Base-by-base conservation (phyloP, 179 eudicot genomes). In the Spinacia oleracea region DNA sequence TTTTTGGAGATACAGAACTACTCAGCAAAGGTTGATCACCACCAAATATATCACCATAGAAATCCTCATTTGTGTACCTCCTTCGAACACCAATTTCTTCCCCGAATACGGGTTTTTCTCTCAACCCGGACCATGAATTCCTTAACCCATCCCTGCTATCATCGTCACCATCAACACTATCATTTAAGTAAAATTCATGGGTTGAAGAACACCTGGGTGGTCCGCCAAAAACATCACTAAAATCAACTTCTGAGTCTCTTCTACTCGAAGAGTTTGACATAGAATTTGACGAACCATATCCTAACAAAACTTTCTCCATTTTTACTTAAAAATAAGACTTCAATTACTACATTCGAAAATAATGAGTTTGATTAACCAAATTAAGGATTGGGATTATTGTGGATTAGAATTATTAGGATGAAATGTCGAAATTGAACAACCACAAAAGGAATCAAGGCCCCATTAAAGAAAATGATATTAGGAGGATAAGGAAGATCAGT, bases 191-290 rank as follows among this genome's bases (percentile, higher is more conserved):
- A 43, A 75, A 87, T 62, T 90, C 96, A 25, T 84, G 89, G 72
- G 77, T 40, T 16, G 70, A 89, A 38, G 80, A 85, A 50, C 93
- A 84, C 87, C 91, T 84, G 1, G 98, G 98, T 27, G 98, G 98
- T 7, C 98, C 98, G 1, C 98, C 98, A 73, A 95, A 95, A 6
- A 95, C 98, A 67, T 95, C 98, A 59, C 88, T 83, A 51, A 91
- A 95, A 81, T 95, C 97, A 29, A 91, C 81, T 23, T 90, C 97
- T 9, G 91, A 72, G 67, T 73, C 65, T 23, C 55, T 69, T 42
- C 73, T 69, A 43, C 73, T 69, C 20, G 71, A 67, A 67, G 71
- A 67, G 15, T 67, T 67, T 43, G 73, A 69, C 34, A 42, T 3
- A 69, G 34, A 12, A 69, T 43, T 43, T 12, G 84, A 48, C 14